These are phyloP conservation scores for Kuraishia molischiana DNA, from an alignment of 805 yeast genomes.

Conservation along the genomic window DNA sequence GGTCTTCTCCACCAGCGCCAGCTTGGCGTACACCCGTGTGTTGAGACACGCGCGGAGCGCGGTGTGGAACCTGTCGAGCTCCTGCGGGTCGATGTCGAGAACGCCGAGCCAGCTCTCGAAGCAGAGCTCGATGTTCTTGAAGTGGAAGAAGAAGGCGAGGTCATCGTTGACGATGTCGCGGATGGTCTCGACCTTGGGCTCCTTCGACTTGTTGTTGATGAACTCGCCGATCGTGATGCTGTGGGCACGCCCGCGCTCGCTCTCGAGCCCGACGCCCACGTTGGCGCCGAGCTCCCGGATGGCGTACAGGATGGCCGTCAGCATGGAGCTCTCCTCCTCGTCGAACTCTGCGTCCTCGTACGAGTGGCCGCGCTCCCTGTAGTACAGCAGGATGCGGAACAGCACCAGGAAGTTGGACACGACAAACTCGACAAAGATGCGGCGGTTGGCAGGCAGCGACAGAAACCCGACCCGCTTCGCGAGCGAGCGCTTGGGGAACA, in stretches of 20 bases:
- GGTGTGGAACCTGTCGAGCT: not conserved
- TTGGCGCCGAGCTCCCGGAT: constrained; percentile 17
- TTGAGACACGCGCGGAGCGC: not conserved
- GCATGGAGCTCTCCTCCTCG: constrained; percentile 15
- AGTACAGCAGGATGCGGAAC: constrained; percentile 29
- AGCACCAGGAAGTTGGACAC: constrained; percentile 37
- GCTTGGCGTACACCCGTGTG: not conserved
- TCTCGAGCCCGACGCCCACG: constrained; percentile 11
- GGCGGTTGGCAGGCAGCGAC: constrained; percentile 17
- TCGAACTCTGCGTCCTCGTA: constrained; percentile 1
- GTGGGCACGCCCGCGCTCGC: constrained; percentile 5
- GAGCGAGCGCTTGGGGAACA: constrained; percentile 15
- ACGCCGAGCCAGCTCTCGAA: constrained; percentile 16
- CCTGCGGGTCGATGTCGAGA: constrained; percentile 6
- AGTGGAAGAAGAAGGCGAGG: constrained; percentile 11
- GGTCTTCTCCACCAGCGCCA: not conserved
- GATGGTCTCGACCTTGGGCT: constrained; percentile 4
- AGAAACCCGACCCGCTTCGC: constrained; percentile 18
- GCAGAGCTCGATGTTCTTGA: constrained; percentile 16
- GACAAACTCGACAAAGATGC: constrained; percentile 23
- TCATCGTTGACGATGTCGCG: constrained; percentile 14
- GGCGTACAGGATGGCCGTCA: constrained; percentile 17
- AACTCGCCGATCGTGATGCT: constrained; percentile 11
- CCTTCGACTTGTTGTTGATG: constrained; percentile 13
- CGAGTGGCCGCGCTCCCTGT: constrained; percentile 5